A percentile compares a stretch with the other conserved stretches of the same genome.
phyloP scores from a whole-genome alignment of 2,329 filamentous ascomycete species.

The Aspergillus oerlinghausenensis region DNA sequence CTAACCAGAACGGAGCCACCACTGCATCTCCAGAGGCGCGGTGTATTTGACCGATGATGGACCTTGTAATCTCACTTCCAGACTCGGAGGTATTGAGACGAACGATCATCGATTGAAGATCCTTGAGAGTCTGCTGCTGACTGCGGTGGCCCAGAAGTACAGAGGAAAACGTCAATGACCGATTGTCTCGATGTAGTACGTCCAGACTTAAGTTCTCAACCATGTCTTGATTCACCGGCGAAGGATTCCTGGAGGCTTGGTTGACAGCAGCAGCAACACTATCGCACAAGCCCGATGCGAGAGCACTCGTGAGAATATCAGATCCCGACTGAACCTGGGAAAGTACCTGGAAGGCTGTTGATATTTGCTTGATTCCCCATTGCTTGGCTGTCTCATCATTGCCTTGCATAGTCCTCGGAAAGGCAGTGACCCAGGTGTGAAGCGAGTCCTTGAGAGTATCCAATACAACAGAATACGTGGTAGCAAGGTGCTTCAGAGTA shows the following conservation, averaged over 20 bases:
- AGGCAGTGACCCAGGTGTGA: slow-evolving; percentile 74
- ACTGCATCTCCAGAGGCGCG: slow-evolving; percentile 55
- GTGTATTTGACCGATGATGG: slow-evolving; percentile 61
- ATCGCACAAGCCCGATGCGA: slow-evolving; percentile 62
- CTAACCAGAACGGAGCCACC: slow-evolving; percentile 74
- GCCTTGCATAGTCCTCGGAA: slow-evolving; percentile 78
- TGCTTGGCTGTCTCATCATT: slow-evolving; percentile 76
- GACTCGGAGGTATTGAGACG: slow-evolving; percentile 48
- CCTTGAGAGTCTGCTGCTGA: slow-evolving; percentile 60
- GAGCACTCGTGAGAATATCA: slow-evolving; percentile 24
- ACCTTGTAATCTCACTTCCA: slow-evolving; percentile 52
- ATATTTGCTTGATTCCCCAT: slow-evolving; percentile 69
- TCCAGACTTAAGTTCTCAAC: slow-evolving; percentile 22
- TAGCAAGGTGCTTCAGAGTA: slow-evolving; percentile 57
- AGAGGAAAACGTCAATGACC: slow-evolving; percentile 49
- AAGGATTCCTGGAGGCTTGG: slow-evolving; percentile 23
- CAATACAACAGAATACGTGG: slow-evolving; percentile 57
- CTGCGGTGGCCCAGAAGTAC: slow-evolving; percentile 62
- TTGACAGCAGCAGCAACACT: slow-evolving; percentile 56
- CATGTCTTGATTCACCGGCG: slow-evolving; percentile 22
- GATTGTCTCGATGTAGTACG: slow-evolving; percentile 18
- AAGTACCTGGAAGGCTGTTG: slow-evolving; percentile 65
- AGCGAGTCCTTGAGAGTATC: slow-evolving; percentile 66
- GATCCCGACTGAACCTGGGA: slow-evolving; percentile 53
- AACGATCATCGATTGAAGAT: slow-evolving; percentile 57